These are phyloP conservation scores for Neonectria coccinea DNA, from an alignment of 2,329 filamentous ascomycete genomes.

Conservation along the genomic window DNA sequence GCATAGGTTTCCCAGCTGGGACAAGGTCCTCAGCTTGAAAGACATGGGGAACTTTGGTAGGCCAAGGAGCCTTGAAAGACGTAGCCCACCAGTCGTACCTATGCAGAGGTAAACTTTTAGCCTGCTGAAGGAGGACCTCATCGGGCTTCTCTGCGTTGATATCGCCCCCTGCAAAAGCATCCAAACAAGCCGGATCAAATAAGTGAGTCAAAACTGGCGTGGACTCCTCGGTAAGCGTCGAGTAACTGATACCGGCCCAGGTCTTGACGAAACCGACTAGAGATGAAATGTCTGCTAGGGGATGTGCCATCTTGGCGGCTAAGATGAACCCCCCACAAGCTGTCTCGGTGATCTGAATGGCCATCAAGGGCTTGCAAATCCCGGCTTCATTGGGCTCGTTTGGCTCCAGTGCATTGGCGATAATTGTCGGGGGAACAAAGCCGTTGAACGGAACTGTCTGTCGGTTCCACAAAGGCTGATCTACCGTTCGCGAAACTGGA, in stretches of 20 bases:
- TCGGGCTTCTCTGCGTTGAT: conserved; percentile 33
- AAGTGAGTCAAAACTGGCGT: not conserved
- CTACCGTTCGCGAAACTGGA: conserved; percentile 10
- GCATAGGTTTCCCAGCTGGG: conserved; percentile 35
- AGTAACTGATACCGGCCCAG: conserved; percentile 34
- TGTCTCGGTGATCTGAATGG: conserved; percentile 39
- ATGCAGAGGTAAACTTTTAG: conserved; percentile 34
- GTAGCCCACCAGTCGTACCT: conserved; percentile 44
- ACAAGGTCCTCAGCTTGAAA: conserved; percentile 23
- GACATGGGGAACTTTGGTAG: conserved; percentile 1
- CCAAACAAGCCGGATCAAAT: conserved; percentile 34
- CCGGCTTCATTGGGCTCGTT: not conserved
- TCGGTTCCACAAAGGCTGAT: conserved; percentile 31
- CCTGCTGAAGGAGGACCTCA: conserved; percentile 11
- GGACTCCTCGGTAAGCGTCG: not conserved
- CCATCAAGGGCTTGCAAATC: conserved; percentile 20
- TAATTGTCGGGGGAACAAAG: conserved; percentile 17
- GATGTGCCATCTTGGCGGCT: conserved; percentile 36
- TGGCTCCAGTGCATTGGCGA: conserved; percentile 18
- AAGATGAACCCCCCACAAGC: conserved; percentile 40
- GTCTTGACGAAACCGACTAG: conserved; percentile 38
- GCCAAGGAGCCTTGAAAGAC: conserved; percentile 29
- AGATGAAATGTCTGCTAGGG: conserved; percentile 40
- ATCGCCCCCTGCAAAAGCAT: conserved; percentile 32
- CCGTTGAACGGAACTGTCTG: conserved; percentile 14